A percentile compares a stretch with the other conserved stretches of the same genome.
phyloP scores from a whole-genome alignment of 306 rosid species.

The Parietaria judaica region DNA sequence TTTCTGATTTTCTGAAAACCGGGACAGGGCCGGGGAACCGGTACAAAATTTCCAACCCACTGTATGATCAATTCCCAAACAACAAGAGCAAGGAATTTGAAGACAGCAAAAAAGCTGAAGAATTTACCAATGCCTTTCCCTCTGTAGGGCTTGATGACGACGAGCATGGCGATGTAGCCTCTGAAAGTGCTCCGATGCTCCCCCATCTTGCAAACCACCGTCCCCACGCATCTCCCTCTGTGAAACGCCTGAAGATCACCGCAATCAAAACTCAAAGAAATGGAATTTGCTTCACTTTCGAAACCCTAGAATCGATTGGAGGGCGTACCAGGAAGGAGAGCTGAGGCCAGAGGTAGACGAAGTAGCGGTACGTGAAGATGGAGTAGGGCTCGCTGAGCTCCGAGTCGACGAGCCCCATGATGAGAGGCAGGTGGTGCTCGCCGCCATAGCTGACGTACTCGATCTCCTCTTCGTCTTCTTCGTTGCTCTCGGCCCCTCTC shows the following conservation, averaged over 20 bases:
- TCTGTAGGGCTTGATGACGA: slow-evolving; percentile 80
- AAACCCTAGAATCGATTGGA: not conserved
- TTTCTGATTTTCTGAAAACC: too few relatives aligned
- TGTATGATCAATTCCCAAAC: too few relatives aligned
- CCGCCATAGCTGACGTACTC: slow-evolving; percentile 80
- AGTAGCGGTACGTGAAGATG: slow-evolving; percentile 92
- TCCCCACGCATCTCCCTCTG: slow-evolving; percentile 80
- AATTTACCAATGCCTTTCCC: slow-evolving; percentile 79
- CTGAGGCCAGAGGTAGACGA: slow-evolving; percentile 95
- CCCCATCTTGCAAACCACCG: slow-evolving; percentile 97
- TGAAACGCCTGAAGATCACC: slow-evolving; percentile 57
- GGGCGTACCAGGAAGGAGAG: slow-evolving; percentile 67
- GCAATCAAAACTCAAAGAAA: not conserved
- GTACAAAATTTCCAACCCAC: too few relatives aligned
- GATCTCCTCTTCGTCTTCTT: slow-evolving; percentile 31
- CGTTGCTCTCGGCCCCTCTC: slow-evolving; percentile 11
- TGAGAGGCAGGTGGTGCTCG: slow-evolving; percentile 78
- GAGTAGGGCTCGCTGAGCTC: slow-evolving; percentile 99
- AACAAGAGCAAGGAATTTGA: not conserved
- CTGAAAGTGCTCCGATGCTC: slow-evolving; percentile 81
- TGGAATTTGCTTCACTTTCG: not conserved
- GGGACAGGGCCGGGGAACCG: too few relatives aligned
- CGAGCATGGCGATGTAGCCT: slow-evolving; percentile 96
- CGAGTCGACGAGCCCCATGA: slow-evolving; percentile 82
- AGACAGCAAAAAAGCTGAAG: not conserved